These are phyloP conservation scores for Teunomyces pallodes DNA, from an alignment of 805 yeast species.

Conservation along the genomic window DNA sequence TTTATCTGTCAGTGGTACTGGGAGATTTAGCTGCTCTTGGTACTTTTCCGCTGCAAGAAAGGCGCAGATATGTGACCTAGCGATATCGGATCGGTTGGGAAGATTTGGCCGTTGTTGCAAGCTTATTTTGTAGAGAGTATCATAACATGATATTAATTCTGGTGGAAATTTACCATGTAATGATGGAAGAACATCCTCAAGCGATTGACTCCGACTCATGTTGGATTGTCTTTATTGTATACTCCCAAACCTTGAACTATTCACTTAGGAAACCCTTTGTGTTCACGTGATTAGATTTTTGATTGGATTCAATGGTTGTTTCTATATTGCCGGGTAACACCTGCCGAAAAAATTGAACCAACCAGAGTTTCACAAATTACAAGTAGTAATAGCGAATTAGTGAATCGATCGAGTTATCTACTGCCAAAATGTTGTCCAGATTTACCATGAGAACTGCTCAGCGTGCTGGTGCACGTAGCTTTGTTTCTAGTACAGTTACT, in stretches of 20 bases:
- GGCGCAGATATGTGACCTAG: slow-evolving; percentile 68
- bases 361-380: slow-evolving; percentile 21
- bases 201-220: slow-evolving; percentile 17
- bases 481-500: slow-evolving; percentile 17
- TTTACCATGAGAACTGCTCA: slow-evolving; percentile 14
- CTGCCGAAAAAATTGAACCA: slow-evolving; percentile 16
- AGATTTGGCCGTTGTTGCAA: slow-evolving; percentile 50
- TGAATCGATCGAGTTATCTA: slow-evolving; percentile 1
- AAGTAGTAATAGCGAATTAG: background rate
- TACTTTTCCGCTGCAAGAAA: slow-evolving; percentile 55
- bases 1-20: slow-evolving; percentile 47
- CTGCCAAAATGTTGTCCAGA: slow-evolving; percentile 23
- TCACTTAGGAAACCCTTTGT: too few species aligned
- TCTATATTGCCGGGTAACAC: slow-evolving; percentile 15
- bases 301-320: background rate
- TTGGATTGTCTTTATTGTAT: too few species aligned
- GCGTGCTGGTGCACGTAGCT: slow-evolving; percentile 19
- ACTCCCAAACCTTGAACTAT: too few species aligned
- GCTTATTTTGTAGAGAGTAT: slow-evolving; percentile 48
- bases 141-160: slow-evolving; percentile 38
- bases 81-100: slow-evolving; percentile 56
- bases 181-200: slow-evolving; percentile 52
- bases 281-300: background rate
- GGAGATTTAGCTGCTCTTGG: slow-evolving; percentile 40
- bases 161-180: slow-evolving; percentile 44